Evolutionary conservation across 805 yeast species (phyloP), one percentile per base, ranked within the genome.

Genomic region (Candida nitratophila): DNA sequence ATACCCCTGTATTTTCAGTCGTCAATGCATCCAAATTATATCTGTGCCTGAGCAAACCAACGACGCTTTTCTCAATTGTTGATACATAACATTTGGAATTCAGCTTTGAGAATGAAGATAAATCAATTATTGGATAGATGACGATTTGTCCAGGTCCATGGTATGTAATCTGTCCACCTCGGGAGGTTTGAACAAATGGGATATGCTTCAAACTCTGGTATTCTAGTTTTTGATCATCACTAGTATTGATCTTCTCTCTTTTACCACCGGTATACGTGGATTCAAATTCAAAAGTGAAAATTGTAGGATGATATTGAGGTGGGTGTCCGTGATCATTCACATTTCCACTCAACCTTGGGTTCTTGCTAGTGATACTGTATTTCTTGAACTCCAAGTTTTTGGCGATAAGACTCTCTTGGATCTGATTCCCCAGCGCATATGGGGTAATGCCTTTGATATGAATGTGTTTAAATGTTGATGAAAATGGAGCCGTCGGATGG

Each of bases 101-200:
- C 38, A 77, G 60, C 44, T 73, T 64, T 30, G 65, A 54, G 53
- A 85, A 84, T 29, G 75, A 71, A 49, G 74, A 72, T 43, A 93
- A 66, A 60, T 93, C 90, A 27, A 86, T 43, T 1, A 93, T 73
- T 11, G 93, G 81, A 57, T 91, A 93, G 5, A 87, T 79, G 2
- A 90, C 96, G 33, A 88, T 59, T 63, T 93, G 99, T 0, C 99
- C 99, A 1, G 93, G 85, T 0, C 98, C 98, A 65, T 93, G 99
- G 70, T 86, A 93, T 0, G 99, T 93, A 1, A 93, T 79, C 59
- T 93, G 95, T 0, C 99, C 99, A 15, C 99, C 99, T 48, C 99
- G 70, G 43, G 79, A 79, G 0, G 93, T 76, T 54, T 86, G 91
- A n/a, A 81, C 74, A 56, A 79, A 86, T 27, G 71, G 71, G 15